A percentile compares a stretch with the other conserved stretches of the same genome.
These are phyloP conservation scores for Ricinus communis DNA, from an alignment of 345 rosid genomes.

Conservation along the genomic window DNA sequence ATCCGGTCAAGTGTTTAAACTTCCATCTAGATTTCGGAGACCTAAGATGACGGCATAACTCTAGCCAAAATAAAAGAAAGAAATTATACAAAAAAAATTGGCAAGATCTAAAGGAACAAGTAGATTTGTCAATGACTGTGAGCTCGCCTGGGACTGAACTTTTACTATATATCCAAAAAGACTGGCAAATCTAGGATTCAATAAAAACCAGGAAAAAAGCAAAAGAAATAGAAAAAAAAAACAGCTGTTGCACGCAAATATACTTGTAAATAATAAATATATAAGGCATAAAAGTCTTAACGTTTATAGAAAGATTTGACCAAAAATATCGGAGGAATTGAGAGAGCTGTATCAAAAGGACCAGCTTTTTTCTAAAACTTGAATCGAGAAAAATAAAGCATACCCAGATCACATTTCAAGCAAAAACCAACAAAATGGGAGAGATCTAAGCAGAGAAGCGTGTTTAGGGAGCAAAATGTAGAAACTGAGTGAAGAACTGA, in stretches of 20 bases:
- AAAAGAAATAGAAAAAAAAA: too few relatives aligned
- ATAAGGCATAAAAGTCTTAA: too few relatives aligned
- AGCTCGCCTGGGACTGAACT: slow-evolving; percentile 2
- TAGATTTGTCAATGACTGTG: background rate
- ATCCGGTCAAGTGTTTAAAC: background rate
- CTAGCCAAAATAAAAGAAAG: background rate
- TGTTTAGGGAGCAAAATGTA: slow-evolving; percentile 6
- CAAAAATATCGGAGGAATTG: background rate
- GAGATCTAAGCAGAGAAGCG: slow-evolving; percentile 35
- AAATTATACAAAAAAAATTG: background rate
- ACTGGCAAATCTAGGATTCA: slow-evolving; percentile 20
- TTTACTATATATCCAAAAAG: background rate
- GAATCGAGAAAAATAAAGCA: slow-evolving; percentile 27
- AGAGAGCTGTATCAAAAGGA: slow-evolving; percentile 3
- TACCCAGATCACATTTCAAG: slow-evolving; percentile 28
- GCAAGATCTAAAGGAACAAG: slow-evolving; percentile 21
- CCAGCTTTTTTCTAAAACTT: too few relatives aligned
- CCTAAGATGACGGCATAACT: background rate
- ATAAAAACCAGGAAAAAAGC: background rate
- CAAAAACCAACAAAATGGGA: slow-evolving; percentile 28
- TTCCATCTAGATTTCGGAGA: slow-evolving; percentile 11
- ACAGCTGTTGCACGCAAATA: background rate
- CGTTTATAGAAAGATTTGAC: background rate
- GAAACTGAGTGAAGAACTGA: background rate
- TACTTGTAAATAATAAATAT: too few relatives aligned